These are phyloP conservation scores for Austroboletus eburneus DNA, from an alignment of 768 basidiomycete genomes.

Conservation along the genomic window DNA sequence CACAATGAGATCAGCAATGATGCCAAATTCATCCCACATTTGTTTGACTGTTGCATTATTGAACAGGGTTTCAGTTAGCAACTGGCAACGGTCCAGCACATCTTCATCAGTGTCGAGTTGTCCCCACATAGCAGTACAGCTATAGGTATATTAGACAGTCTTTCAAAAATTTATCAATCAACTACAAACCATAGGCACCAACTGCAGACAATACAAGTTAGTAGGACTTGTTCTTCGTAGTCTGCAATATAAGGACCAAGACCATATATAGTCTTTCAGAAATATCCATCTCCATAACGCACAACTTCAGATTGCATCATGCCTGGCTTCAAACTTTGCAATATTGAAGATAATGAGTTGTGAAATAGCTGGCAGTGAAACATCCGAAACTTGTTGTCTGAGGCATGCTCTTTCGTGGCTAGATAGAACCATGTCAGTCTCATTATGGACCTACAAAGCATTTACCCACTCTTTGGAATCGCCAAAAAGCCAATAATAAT, in stretches of 20 bases:
- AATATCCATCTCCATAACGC: conserved; percentile 30
- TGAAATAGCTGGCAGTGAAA: conserved; percentile 31
- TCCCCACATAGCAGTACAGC: background rate
- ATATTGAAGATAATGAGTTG: background rate
- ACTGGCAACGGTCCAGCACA: too few species aligned
- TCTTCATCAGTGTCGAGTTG: background rate
- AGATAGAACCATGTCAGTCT: background rate
- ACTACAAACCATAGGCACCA: conserved; percentile 10
- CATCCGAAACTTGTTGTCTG: conserved; percentile 15
- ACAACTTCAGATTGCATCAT: conserved; percentile 29
- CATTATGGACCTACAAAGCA: background rate
- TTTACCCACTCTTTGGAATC: conserved; percentile 31
- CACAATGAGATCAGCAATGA: conserved; percentile 24
- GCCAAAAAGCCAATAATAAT: conserved; percentile 22
- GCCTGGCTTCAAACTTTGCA: conserved; percentile 6
- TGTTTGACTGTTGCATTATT: background rate
- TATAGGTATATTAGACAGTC: background rate
- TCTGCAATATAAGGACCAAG: conserved; percentile 37
- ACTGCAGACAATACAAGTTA: background rate
- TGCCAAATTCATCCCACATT: conserved; percentile 18
- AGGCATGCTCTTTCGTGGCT: conserved; percentile 10
- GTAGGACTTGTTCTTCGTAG: conserved; percentile 32
- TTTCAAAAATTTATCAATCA: too few species aligned
- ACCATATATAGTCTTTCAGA: conserved; percentile 23
- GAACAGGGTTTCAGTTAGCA: background rate